phyloP scores from a whole-genome alignment of 2,329 filamentous ascomycete genomes.

The Apiospora rasikravindrae region DNA sequence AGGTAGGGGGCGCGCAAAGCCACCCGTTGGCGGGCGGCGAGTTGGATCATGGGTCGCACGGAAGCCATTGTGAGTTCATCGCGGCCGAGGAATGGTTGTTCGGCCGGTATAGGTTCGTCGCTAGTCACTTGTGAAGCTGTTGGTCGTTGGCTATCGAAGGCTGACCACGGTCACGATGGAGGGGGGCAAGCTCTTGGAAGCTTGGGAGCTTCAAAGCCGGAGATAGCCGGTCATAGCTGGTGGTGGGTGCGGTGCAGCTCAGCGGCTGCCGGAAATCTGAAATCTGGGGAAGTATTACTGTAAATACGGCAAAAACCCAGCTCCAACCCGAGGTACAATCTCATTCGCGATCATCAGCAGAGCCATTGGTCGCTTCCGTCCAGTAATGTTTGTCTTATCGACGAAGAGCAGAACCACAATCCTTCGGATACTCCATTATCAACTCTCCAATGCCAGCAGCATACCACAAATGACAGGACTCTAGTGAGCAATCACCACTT shows the following conservation, averaged over 20 bases:
- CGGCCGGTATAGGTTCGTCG: neutral
- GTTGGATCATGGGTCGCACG: constrained; percentile 36
- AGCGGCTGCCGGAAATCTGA: neutral
- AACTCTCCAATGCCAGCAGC: neutral
- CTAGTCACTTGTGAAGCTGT: neutral
- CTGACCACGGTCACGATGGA: neutral
- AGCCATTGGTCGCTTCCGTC: too few relatives aligned
- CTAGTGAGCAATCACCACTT: neutral
- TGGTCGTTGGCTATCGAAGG: neutral
- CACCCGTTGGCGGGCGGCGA: constrained; percentile 32
- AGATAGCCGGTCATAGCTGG: constrained; percentile 13
- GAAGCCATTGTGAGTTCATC: constrained; percentile 39
- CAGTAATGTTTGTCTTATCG: too few relatives aligned
- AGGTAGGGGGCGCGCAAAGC: constrained; percentile 24
- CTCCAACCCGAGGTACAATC: neutral
- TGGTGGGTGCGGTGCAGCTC: neutral
- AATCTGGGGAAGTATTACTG: neutral
- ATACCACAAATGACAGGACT: neutral
- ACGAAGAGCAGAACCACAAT: neutral
- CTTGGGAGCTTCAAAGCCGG: constrained; percentile 14
- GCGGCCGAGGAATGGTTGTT: constrained; percentile 22
- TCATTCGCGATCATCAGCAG: neutral
- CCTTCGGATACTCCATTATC: neutral
- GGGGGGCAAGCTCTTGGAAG: constrained; percentile 17
- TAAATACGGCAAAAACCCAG: neutral